Percentiles rank a stretch among this genome's conserved stretches.
phyloP scores from a whole-genome alignment of 163 green algal species.

The Coccomyxa subellipsoidea region DNA sequence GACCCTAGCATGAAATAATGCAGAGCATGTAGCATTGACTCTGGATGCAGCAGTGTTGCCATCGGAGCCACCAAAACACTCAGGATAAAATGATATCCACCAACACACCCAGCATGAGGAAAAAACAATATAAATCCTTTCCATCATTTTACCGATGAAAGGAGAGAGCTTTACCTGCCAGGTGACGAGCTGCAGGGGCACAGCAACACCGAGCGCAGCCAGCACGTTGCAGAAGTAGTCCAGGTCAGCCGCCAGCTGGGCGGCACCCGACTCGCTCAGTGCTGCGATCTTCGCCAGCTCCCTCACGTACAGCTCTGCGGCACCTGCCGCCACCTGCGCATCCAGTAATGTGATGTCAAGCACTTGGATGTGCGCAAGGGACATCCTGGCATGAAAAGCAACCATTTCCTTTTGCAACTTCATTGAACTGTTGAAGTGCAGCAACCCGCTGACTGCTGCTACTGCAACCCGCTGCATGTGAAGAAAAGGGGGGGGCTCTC shows the following conservation, averaged over 20 bases:
- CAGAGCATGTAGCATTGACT: no score
- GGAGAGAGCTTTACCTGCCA: slow-evolving; percentile 44
- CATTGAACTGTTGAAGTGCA: not conserved
- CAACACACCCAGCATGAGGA: no score
- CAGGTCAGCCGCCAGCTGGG: slow-evolving; percentile 84
- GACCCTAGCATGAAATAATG: no score
- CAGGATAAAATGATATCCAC: no score
- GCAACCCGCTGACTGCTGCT: no score
- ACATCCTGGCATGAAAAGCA: not conserved
- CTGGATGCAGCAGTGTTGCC: no score
- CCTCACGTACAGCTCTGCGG: slow-evolving; percentile 43
- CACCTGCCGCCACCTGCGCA: slow-evolving; percentile 47
- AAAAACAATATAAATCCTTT: not conserved
- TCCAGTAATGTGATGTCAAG: not conserved
- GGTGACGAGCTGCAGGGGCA: slow-evolving; percentile 58
- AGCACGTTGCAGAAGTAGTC: slow-evolving; percentile 96
- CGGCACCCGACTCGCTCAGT: slow-evolving; percentile 52
- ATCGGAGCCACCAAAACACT: no score
- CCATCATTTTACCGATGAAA: not conserved
- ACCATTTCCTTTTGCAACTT: not conserved
- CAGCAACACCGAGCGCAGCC: slow-evolving; percentile 69
- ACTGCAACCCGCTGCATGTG: no score
- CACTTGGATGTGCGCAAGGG: no score
- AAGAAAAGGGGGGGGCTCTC: no score
- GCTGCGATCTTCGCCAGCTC: slow-evolving; percentile 45